phyloP scores from a whole-genome alignment of 139 green algal species.

The Coelastrella sp. region DNA sequence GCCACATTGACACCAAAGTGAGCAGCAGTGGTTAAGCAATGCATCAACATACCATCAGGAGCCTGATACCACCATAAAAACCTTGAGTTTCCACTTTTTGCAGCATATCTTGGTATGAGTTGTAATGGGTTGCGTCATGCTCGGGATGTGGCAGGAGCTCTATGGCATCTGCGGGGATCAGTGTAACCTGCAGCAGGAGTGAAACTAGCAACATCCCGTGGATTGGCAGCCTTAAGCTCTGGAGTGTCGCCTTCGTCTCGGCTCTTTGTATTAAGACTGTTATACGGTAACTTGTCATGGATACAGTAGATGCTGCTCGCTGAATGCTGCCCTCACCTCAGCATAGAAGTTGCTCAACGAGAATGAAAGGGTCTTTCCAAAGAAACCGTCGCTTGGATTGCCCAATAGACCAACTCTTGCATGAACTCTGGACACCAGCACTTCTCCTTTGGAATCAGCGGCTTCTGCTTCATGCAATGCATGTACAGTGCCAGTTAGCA shows the following conservation, averaged over 20 bases:
- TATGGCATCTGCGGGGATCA: slow-evolving; percentile 49
- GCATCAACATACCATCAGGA: slow-evolving; percentile 84
- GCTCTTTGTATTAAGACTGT: too few relatives aligned
- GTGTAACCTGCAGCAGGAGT: slow-evolving; percentile 60
- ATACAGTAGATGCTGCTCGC: too few relatives aligned
- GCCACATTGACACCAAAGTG: too few relatives aligned
- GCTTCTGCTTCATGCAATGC: background rate
- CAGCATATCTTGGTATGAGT: slow-evolving; percentile 59
- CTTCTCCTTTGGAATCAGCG: background rate
- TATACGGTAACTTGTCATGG: too few relatives aligned
- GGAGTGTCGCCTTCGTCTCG: too few relatives aligned
- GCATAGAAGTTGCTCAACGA: slow-evolving; percentile 83
- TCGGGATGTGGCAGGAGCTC: slow-evolving; percentile 73
- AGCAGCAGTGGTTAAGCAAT: too few relatives aligned
- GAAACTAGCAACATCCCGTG: too few relatives aligned
- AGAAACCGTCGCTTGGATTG: slow-evolving; percentile 87
- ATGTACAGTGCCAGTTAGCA: background rate
- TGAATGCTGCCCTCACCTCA: slow-evolving; percentile 56
- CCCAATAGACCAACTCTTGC: slow-evolving; percentile 85
- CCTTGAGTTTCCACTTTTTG: slow-evolving; percentile 58
- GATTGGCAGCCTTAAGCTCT: too few relatives aligned
- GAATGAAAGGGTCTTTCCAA: slow-evolving; percentile 77
- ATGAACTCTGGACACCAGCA: slow-evolving; percentile 48
- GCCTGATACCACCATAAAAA: slow-evolving; percentile 86
- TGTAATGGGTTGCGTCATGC: slow-evolving; percentile 71